Evolutionary conservation across 441 rosid genomes (phyloP).

Genomic region (Viola pubescens): DNA sequence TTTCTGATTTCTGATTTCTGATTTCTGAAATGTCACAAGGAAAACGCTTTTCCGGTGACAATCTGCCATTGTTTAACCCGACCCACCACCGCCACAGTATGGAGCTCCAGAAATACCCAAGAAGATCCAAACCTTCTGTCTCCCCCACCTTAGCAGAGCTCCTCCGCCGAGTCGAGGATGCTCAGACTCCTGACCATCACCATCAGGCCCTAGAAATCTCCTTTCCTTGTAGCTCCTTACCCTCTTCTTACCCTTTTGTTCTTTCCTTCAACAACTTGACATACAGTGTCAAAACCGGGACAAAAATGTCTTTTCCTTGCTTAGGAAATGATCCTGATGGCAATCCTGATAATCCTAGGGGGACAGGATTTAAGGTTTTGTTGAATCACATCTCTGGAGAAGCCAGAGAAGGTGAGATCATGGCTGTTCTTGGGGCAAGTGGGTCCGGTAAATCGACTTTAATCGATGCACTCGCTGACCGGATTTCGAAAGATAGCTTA

Average conservation of each 20-base stretch:
- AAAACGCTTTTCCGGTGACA: slow-evolving; percentile 7
- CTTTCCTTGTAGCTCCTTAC: slow-evolving; percentile 23
- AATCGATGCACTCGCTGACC: slow-evolving; percentile 62
- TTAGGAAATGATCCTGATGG: slow-evolving; percentile 19
- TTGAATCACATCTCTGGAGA: slow-evolving; percentile 49
- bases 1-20: too few species aligned
- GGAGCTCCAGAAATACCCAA: slow-evolving; percentile 36
- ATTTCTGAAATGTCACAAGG: slow-evolving; percentile 26
- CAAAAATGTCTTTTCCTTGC: slow-evolving; percentile 26
- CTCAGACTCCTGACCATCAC: slow-evolving; percentile 25
- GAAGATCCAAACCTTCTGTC: slow-evolving; percentile 21
- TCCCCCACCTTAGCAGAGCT: slow-evolving; percentile 58
- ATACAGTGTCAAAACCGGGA: slow-evolving; percentile 41
- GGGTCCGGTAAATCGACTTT: slow-evolving; percentile 72
- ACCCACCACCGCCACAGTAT: slow-evolving; percentile 17
- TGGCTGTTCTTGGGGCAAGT: slow-evolving; percentile 74
- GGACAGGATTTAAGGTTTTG: slow-evolving; percentile 32
- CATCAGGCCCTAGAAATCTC: slow-evolving; percentile 35
- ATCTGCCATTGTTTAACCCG: slow-evolving; percentile 2
- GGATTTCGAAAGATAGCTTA: slow-evolving; percentile 58
- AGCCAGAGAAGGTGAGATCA: slow-evolving; percentile 69
- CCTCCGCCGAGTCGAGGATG: slow-evolving; percentile 48
- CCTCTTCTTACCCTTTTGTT: slow-evolving; percentile 41
- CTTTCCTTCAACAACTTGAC: slow-evolving; percentile 50
- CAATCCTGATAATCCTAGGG: not conserved